These are phyloP conservation scores for Leishmania gerbilli DNA, from an alignment of 208 protist genomes.

Conservation along the genomic window DNA sequence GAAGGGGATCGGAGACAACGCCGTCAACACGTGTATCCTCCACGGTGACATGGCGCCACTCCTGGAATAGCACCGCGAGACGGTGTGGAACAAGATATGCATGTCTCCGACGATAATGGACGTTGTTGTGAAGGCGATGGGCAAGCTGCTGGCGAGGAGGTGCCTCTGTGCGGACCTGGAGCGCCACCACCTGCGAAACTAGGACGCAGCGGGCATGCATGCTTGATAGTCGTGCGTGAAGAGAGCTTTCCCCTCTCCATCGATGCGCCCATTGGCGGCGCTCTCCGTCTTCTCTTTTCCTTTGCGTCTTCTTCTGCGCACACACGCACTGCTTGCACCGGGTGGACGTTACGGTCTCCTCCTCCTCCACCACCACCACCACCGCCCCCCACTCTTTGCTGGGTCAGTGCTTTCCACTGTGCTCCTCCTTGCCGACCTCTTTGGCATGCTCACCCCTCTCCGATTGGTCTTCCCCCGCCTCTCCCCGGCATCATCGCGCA, in stretches of 20 bases:
- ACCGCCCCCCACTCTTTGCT: neutral
- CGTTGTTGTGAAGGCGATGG: slow-evolving; percentile 69
- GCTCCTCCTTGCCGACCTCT: neutral
- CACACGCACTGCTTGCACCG: neutral
- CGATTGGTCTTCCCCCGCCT: no score
- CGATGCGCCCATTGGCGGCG: neutral
- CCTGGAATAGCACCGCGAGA: slow-evolving; percentile 62
- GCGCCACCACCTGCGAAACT: slow-evolving; percentile 62
- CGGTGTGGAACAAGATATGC: slow-evolving; percentile 55
- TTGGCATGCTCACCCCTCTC: neutral
- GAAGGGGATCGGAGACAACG: slow-evolving; percentile 54
- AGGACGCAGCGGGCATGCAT: slow-evolving; percentile 5
- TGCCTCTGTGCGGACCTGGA: slow-evolving; percentile 77
- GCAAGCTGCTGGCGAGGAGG: slow-evolving; percentile 65
- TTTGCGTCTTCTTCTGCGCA: neutral
- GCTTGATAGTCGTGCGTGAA: neutral
- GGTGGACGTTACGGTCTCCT: neutral
- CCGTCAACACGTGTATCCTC: slow-evolving; percentile 45
- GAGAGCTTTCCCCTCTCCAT: neutral
- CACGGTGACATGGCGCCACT: slow-evolving; percentile 57
- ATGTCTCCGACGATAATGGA: slow-evolving; percentile 63
- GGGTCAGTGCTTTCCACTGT: neutral
- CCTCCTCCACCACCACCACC: neutral
- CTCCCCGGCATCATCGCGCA: no score
- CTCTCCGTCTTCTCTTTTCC: slow-evolving; percentile 1